Conservation (phyloP, 2,329 filamentous ascomycete species). For the Sarocladium kiliense region DNA sequence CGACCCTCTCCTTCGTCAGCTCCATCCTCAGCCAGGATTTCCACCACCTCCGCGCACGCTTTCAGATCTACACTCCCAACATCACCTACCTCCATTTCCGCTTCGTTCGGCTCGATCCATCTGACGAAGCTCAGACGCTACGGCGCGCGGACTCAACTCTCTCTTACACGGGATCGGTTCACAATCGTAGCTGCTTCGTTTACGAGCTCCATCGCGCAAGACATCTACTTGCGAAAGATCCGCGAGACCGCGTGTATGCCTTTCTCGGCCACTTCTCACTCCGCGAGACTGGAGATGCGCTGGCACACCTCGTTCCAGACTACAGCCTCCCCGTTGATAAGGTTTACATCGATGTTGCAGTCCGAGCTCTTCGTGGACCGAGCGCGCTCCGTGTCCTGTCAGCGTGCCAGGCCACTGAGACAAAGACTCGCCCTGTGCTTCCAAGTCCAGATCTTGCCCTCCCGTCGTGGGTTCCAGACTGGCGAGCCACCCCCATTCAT, state of each 20-base stretch:
- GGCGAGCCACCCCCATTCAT: slow-evolving; percentile 26
- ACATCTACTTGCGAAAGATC: slow-evolving; percentile 26
- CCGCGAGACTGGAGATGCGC: slow-evolving; percentile 15
- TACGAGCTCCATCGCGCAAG: slow-evolving; percentile 30
- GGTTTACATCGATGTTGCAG: slow-evolving; percentile 27
- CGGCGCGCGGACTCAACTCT: not conserved
- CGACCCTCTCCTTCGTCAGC: slow-evolving; percentile 23
- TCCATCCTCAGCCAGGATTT: slow-evolving; percentile 27
- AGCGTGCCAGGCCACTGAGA: slow-evolving; percentile 16
- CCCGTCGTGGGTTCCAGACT: slow-evolving; percentile 34
- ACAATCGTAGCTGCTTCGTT: slow-evolving; percentile 28
- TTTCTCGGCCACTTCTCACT: slow-evolving; percentile 31
- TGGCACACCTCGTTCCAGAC: slow-evolving; percentile 21
- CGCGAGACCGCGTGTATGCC: slow-evolving; percentile 29
- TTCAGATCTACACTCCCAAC: slow-evolving; percentile 25
- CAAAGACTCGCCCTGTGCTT: slow-evolving; percentile 9
- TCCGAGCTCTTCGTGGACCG: slow-evolving; percentile 22
- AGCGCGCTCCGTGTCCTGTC: slow-evolving; percentile 24
- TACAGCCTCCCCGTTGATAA: slow-evolving; percentile 25
- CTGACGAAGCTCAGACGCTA: slow-evolving; percentile 14
- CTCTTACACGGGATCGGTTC: slow-evolving; percentile 11
- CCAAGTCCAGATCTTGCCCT: slow-evolving; percentile 10
- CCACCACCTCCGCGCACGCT: slow-evolving; percentile 24
- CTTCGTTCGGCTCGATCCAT: slow-evolving; percentile 26
- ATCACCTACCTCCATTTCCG: slow-evolving; percentile 26